phyloP scores from a whole-genome alignment of 441 rosid species.

The Eugenia klotzschiana region DNA sequence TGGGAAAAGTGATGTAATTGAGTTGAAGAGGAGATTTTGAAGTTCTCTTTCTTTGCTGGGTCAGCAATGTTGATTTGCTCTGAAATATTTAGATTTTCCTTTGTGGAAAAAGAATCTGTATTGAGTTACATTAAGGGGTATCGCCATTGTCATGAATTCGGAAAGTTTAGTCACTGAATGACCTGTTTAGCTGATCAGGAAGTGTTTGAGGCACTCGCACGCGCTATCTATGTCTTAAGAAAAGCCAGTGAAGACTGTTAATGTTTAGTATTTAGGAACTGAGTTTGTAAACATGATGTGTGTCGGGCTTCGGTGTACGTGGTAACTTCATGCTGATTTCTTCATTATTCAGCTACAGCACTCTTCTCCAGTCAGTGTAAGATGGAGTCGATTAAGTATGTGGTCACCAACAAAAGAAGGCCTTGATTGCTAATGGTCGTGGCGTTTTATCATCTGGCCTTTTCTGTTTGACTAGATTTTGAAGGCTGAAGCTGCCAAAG shows the following conservation, averaged over 20 bases:
- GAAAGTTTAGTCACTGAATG: neutral
- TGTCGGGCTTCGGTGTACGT: neutral
- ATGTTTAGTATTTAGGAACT: neutral
- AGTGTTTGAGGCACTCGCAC: neutral
- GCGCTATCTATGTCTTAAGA: neutral
- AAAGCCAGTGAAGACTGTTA: neutral
- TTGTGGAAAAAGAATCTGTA: neutral
- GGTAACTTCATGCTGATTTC: neutral
- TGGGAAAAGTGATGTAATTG: neutral
- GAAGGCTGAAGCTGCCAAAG: slow-evolving; percentile 8
- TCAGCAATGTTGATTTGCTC: neutral
- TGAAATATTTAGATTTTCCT: neutral
- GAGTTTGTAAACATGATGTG: neutral
- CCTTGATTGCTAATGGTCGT: slow-evolving; percentile 5
- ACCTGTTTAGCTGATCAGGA: neutral
- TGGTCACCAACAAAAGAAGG: slow-evolving; percentile 5
- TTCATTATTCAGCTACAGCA: neutral
- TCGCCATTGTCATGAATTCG: neutral
- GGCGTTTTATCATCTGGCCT: slow-evolving; percentile 1
- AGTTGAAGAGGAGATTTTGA: neutral
- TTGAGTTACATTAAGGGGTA: neutral
- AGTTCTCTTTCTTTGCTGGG: neutral
- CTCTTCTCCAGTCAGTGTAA: neutral
- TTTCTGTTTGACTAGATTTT: slow-evolving; percentile 13
- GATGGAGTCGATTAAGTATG: neutral